Conservation (phyloP, 192 early-diverging fungal species). For the Rhizophagus prolifer region DNA sequence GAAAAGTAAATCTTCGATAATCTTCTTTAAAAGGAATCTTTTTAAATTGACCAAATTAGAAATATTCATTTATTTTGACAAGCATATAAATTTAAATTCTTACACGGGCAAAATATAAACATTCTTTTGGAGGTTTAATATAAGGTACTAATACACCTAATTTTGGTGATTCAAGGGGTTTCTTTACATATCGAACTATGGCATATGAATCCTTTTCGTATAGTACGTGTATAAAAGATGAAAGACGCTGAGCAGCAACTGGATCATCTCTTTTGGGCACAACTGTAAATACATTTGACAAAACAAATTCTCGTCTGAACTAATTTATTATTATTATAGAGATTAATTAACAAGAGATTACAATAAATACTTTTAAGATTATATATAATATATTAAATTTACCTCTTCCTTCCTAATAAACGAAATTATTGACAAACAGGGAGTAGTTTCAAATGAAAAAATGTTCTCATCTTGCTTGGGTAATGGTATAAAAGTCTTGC, state of each 20-base stretch:
- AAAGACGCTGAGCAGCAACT: conserved; percentile 42
- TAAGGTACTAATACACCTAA: conserved; percentile 63
- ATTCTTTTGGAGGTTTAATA: conserved; percentile 37
- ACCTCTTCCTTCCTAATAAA: conserved; percentile 54
- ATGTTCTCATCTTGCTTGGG: conserved; percentile 59
- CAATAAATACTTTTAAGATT: conserved; percentile 1
- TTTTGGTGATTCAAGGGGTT: conserved; percentile 53
- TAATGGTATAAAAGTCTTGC: conserved; percentile 66
- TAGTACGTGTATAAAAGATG: conserved; percentile 50
- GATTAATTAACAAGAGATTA: neutral
- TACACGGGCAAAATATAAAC: conserved; percentile 43
- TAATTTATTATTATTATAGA: conserved; percentile 29
- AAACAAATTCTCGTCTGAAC: conserved; percentile 56
- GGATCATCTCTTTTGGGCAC: conserved; percentile 46
- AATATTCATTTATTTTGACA: neutral
- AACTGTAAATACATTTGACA: conserved; percentile 54
- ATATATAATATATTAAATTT: conserved; percentile 1
- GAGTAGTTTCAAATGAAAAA: conserved; percentile 53
- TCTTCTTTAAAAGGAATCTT: conserved; percentile 72
- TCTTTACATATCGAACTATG: conserved; percentile 61
- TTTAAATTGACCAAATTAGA: neutral
- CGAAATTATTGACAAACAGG: conserved; percentile 61
- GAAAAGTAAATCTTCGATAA: conserved; percentile 53
- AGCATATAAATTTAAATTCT: neutral
- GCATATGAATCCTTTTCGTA: conserved; percentile 54